Conservation (phyloP, 2,329 filamentous ascomycete species). For the Penicillium sp. region DNA sequence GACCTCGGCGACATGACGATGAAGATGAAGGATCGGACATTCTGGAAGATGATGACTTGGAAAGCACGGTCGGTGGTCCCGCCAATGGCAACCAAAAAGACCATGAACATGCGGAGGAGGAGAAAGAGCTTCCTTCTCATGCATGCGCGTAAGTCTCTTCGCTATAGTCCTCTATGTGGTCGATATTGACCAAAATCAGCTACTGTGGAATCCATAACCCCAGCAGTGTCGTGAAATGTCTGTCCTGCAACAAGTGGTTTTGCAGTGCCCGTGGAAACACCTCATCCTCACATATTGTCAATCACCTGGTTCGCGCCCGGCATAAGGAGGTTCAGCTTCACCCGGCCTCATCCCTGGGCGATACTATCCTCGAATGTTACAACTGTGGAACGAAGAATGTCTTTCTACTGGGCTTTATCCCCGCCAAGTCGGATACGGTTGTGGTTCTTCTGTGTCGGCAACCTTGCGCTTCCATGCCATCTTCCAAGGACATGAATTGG, state of each 20-base stretch:
- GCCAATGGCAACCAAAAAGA: slow-evolving; percentile 66
- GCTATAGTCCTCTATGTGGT: slow-evolving; percentile 10
- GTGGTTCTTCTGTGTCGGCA: slow-evolving; percentile 95
- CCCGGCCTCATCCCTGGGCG: slow-evolving; percentile 83
- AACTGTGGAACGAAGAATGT: slow-evolving; percentile 99
- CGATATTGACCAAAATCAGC: slow-evolving; percentile 42
- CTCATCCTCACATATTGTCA: slow-evolving; percentile 95
- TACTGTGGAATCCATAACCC: slow-evolving; percentile 98
- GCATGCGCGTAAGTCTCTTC: slow-evolving; percentile 75
- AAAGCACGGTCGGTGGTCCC: slow-evolving; percentile 72
- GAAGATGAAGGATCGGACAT: slow-evolving; percentile 84
- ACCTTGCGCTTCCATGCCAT: slow-evolving; percentile 88
- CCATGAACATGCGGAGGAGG: slow-evolving; percentile 60
- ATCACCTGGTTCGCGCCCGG: slow-evolving; percentile 90
- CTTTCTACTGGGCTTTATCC: slow-evolving; percentile 94
- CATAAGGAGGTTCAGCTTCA: slow-evolving; percentile 99
- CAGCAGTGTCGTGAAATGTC: slow-evolving; percentile 90
- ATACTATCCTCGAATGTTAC: slow-evolving; percentile 96
- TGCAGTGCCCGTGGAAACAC: slow-evolving; percentile 96
- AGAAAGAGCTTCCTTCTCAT: slow-evolving; percentile 86
- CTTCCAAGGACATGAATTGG: slow-evolving; percentile 99
- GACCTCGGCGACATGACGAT: slow-evolving; percentile 69
- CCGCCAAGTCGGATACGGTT: slow-evolving; percentile 95
- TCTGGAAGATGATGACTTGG: slow-evolving; percentile 73
- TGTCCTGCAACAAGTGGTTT: slow-evolving; percentile 97